These are phyloP conservation scores for Alternaria novae-zelandiae DNA, from an alignment of 2,329 filamentous ascomycete species.

Conservation along the genomic window DNA sequence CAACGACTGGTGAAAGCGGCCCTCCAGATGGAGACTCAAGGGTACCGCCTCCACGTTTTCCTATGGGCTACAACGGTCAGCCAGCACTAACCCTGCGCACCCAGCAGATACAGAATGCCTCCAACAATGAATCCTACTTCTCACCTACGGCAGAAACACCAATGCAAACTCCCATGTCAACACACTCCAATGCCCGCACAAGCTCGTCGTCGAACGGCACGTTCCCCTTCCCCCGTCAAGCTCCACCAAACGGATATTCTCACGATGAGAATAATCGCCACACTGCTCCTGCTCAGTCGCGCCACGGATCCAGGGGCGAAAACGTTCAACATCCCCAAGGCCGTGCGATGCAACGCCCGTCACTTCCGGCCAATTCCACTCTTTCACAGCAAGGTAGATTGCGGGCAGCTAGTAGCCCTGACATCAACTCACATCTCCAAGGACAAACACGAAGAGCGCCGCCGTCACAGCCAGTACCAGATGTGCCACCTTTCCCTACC, in stretches of 20 bases:
- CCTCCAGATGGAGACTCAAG: conserved; percentile 55
- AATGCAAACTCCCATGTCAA: conserved; percentile 76
- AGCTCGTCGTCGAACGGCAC: conserved; percentile 75
- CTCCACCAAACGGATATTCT: conserved; percentile 73
- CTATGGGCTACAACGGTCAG: conserved; percentile 61
- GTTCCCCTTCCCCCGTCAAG: conserved; percentile 80
- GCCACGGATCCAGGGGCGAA: conserved; percentile 77
- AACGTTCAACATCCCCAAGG: conserved; percentile 70
- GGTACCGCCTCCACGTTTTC: conserved; percentile 75
- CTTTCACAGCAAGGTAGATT: conserved; percentile 63
- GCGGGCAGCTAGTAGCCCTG: conserved; percentile 92
- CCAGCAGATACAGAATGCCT: conserved; percentile 64
- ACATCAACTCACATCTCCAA: conserved; percentile 73
- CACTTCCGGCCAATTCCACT: conserved; percentile 71
- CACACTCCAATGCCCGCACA: conserved; percentile 63
- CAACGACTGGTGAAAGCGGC: conserved; percentile 74
- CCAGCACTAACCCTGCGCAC: conserved; percentile 73
- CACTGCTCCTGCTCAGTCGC: conserved; percentile 85
- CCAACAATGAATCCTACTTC: conserved; percentile 90
- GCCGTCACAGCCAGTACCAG: conserved; percentile 47
- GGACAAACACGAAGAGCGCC: conserved; percentile 61
- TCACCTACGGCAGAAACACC: conserved; percentile 84
- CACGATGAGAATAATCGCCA: conserved; percentile 78
- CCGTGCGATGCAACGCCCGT: conserved; percentile 74
- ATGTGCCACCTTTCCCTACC: conserved; percentile 62